Base-by-base conservation (phyloP, 163 green algal genomes). In the Scenedesmus sp. region DNA sequence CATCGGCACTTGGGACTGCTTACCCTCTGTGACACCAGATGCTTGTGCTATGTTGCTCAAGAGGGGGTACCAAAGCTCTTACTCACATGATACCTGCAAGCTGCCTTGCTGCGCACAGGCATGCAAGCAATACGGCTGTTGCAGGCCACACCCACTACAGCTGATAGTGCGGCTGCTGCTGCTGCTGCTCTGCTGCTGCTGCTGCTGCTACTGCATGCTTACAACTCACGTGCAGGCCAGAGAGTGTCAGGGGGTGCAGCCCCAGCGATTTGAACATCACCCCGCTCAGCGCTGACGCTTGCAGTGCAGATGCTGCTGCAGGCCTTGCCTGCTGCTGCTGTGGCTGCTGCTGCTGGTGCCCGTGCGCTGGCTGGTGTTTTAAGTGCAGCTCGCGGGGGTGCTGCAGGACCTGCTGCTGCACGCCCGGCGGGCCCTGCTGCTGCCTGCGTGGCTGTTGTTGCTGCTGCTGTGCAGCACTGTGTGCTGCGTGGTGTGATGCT, bases 191-290 rank as follows among this genome's bases (percentile, higher is more conserved):
- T n/a, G n/a, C n/a, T n/a, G n/a, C n/a, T n/a, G n/a, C n/a, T n/a
- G n/a, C n/a, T n/a, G n/a, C n/a, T n/a, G n/a, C n/a, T n/a, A 16
- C 43, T 59, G 26, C 26, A 59, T 12, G 30, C 49, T 65, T 61
- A n/a, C 30, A 9, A 76, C 70, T 68, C 44, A 86, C 81, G 35
- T 90, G 70, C 15, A 85, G 68, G 46, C 42, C 88, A 33, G 30
- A 51, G 1, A 85, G 82, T 0, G 76, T 87, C 43, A 40, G 0
- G 13, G 73, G 56, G 53, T 90, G 83, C 33, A 92, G 44, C 13
- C 72, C 46, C 16, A 92, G 42, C 10, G 46, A 81, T 2, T 24
- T 24, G 30, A 92, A 90, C 83, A 90, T 68, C 16, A 81, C 65
- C 12, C 68, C 81, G 44, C 56, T 87, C 33, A 88, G 53, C 13